Evolutionary conservation across 164 flowering plant species (phyloP), one percentile per base, ranked within the genome.

Genomic region (Kalanchoe fedtschenkoi): DNA sequence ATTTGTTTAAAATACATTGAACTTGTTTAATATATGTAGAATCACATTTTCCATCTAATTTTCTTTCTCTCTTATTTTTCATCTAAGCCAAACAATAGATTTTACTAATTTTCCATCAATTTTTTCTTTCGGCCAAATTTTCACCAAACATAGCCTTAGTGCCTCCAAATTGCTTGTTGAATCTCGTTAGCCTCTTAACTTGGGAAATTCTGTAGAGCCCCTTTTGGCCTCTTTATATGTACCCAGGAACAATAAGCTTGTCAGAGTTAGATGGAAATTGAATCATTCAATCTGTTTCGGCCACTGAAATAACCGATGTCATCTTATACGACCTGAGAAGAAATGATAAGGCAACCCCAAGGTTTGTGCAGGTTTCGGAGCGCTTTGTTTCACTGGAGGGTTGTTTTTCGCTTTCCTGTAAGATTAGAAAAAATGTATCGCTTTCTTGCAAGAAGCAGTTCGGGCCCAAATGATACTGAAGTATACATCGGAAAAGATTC

Each of bases 221-320:
- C 89, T 95, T 65, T 81, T 77, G 65, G 97, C 97, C 0, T 88
- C 99, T 21, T 73, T 95, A 34, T 95, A 81, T 72, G 99, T 95
- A 16, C 97, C 97, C 0, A 83, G 97, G 72, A 95, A 95, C 72
- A 90, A 91, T 73, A 88, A 83, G 75, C 83, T 91, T 62, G 89
- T 91, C 71, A 91, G 88, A 80, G 88, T 95, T 42, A n/a, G 99
- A 95, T 67, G 99, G 99, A 7, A 91, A 88, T 67, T 77, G 91
- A 81, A 95, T 95, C 41, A 90, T 95, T 75, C 91, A 89, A 71
- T 88, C 99, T 63, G 78, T 91, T 68, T 69, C 91, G 66, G 96
- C 99, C 6, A 88, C 89, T 66, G 99, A 95, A 81, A 91, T n/a
- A 76, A 72, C 89, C 99, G 28, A 79, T 72, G 82, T 78, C 79